These are phyloP conservation scores for Amesomyces nigricolor DNA, from an alignment of 2,329 filamentous ascomycete genomes.

Conservation along the genomic window DNA sequence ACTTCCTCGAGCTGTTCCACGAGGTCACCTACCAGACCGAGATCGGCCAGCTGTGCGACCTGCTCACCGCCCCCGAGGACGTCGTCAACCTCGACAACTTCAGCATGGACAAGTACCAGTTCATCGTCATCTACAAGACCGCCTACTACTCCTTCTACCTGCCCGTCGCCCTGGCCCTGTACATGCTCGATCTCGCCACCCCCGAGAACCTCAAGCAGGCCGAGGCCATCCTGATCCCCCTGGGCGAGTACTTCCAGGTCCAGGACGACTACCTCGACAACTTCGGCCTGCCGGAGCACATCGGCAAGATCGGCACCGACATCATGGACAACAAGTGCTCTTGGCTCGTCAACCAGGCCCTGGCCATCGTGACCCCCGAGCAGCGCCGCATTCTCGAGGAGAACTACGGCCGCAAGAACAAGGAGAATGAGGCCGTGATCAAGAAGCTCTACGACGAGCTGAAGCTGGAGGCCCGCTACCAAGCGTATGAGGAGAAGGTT, in stretches of 20 bases:
- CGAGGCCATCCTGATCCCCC: conserved; percentile 87
- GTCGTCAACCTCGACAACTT: conserved; percentile 91
- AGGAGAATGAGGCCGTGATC: conserved; percentile 71
- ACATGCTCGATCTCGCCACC: conserved; percentile 79
- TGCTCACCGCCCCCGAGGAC: conserved; percentile 94
- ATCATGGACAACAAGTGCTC: conserved; percentile 99
- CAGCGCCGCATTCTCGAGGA: conserved; percentile 84
- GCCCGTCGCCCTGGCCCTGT: conserved; percentile 82
- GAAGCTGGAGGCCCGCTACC: conserved; percentile 74
- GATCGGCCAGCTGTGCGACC: conserved; percentile 87
- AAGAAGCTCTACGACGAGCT: conserved; percentile 88
- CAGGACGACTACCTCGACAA: conserved; percentile 99
- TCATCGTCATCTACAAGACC: conserved; percentile 99
- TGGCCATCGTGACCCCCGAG: conserved; percentile 71
- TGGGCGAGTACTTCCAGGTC: conserved; percentile 98
- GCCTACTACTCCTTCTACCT: conserved; percentile 99
- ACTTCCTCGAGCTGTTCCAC: conserved; percentile 94
- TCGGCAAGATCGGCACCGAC: conserved; percentile 98
- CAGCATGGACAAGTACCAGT: conserved; percentile 88
- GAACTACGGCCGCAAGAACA: conserved; percentile 92
- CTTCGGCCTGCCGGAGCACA: conserved; percentile 84
- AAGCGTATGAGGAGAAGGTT: conserved; percentile 82
- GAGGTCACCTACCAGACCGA: conserved; percentile 92
- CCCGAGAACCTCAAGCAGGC: conserved; percentile 83
- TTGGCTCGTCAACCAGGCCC: conserved; percentile 93